Percentiles rank a stretch among this genome's conserved stretches.
Evolutionary conservation across 2,329 filamentous ascomycete species (phyloP).

Genomic region (Pseudogymnoascus sp.): DNA sequence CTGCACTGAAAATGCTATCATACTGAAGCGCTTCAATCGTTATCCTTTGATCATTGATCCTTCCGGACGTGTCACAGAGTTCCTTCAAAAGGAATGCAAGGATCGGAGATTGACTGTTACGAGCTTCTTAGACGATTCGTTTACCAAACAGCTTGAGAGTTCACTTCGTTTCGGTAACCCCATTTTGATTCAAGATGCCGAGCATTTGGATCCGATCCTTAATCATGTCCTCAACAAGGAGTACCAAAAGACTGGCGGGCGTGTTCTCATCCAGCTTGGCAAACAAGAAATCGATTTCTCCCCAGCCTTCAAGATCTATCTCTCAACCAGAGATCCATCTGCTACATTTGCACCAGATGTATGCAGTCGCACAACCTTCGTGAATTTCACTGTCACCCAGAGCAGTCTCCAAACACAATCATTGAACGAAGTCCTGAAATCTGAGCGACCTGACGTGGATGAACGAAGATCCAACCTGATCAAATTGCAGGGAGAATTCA

Average conservation of each 20-base stretch:
- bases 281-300: conserved; percentile 99
- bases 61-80: conserved; percentile 88
- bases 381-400: conserved; percentile 98
- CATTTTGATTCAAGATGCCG: conserved; percentile 95
- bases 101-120: conserved; percentile 91
- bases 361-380: conserved; percentile 95
- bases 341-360: conserved; percentile 93
- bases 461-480: conserved; percentile 94
- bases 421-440: conserved; percentile 93
- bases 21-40: conserved; percentile 94
- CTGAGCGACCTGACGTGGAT: conserved; percentile 92
- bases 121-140: conserved; percentile 95
- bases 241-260: conserved; percentile 95
- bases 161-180: conserved; percentile 96
- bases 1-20: conserved; percentile 96
- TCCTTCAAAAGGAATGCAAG: conserved; percentile 88
- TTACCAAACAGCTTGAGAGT: conserved; percentile 95
- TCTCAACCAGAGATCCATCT: conserved; percentile 92
- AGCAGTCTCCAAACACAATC: conserved; percentile 98
- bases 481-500: conserved; percentile 98
- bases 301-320: conserved; percentile 86
- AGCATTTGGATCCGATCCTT: conserved; percentile 91
- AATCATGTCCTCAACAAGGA: conserved; percentile 99
- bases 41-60: conserved; percentile 98
- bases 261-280: conserved; percentile 94